Base-by-base conservation (phyloP, 2,329 filamentous ascomycete genomes). In the Colletotrichum sp. region DNA sequence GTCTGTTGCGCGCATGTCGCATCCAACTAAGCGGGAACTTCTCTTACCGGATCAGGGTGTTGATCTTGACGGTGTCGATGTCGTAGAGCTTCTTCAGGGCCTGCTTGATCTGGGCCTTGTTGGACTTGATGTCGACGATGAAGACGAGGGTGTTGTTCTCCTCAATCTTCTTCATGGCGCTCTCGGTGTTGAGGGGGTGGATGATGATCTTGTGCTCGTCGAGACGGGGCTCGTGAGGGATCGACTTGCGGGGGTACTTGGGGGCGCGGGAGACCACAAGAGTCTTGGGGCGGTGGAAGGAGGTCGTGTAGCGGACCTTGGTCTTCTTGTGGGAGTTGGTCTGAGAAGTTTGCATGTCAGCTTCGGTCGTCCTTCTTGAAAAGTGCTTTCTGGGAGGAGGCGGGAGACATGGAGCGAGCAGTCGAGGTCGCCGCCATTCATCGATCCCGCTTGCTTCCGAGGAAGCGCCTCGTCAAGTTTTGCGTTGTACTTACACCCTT, bases 101-200 rank as follows among this genome's bases (percentile, higher is more conserved):
- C 84, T 93, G 91, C 93, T 98, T 98, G 91, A 99, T 99, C 92
- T 99, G 97, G 87, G 96, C 94, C 95, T 99, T 99, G 94, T 99
- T 99, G 88, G 96, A 94, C 94, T 98, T 98, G 88, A 96, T 90
- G 83, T 98, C 95, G 85, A 98, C 95, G 83, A 98, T 98, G 92
- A 98, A 98, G 86, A 98, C 95, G 69, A 99, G 93, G 82, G 97
- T 99, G 93, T 99, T 99, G 94, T 99, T 96, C 94, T 99, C 97
- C 92, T 99, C 97, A 83, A 99, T 98, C 95, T 98, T 98, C 95
- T 99, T 99, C 96, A 99, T 99, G 85, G 98, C 97, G 86, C 94
- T 97, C 94, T 99, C 97, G 78, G 97, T 99, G 94, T 99, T 99
- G 86, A 99, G 93, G 81, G 97, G 97, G 93, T 98, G 95, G 86